These are phyloP conservation scores for Pelargonium citronellum DNA, from an alignment of 441 rosid species.

Conservation along the genomic window DNA sequence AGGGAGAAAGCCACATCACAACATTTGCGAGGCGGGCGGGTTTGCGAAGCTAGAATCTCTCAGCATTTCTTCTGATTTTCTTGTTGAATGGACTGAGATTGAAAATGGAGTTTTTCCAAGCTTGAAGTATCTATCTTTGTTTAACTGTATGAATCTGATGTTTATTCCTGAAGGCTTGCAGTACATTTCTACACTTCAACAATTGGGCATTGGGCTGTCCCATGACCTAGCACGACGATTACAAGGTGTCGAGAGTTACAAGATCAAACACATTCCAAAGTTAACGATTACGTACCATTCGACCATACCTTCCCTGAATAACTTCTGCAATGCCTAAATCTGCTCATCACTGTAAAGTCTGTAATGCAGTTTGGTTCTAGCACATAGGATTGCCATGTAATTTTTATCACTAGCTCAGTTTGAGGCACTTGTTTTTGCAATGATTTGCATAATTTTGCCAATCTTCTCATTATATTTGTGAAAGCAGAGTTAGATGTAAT, in stretches of 20 bases:
- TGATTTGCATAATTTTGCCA: no score
- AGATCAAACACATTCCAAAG: not conserved
- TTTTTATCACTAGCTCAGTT: no score
- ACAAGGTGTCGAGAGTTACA: constrained; percentile 34
- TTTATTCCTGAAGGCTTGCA: constrained; percentile 44
- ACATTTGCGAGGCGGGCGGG: constrained; percentile 35
- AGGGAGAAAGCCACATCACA: no score
- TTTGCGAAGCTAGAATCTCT: constrained; percentile 39
- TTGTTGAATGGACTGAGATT: constrained; percentile 39
- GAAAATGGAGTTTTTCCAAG: constrained; percentile 42
- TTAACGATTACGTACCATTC: not conserved
- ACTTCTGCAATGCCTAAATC: not conserved
- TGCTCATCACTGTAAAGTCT: no score
- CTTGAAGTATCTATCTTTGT: constrained; percentile 31
- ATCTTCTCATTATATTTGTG: no score
- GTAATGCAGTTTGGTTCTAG: no score
- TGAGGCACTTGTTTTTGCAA: no score
- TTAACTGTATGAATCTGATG: constrained; percentile 26
- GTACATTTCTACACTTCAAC: constrained; percentile 31
- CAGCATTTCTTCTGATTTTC: constrained; percentile 29
- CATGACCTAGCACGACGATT: constrained; percentile 33
- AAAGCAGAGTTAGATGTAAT: no score
- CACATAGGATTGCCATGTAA: no score
- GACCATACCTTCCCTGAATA: not conserved
- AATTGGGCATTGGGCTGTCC: constrained; percentile 29